Conservation (phyloP, 495 filamentous ascomycete genomes). For the Penicillium manginii region DNA sequence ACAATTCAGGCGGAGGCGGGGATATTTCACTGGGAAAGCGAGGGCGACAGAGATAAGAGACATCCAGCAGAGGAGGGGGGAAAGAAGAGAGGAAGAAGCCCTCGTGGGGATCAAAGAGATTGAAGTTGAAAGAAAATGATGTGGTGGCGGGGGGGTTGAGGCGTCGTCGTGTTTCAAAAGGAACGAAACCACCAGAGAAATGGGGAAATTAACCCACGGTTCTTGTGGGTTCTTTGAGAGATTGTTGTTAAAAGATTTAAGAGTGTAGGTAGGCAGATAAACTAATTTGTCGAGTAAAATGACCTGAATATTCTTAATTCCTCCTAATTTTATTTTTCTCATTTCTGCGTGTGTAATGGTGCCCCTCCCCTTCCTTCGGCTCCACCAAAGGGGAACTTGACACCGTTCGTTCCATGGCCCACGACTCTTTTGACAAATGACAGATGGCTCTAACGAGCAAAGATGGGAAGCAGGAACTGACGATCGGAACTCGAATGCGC, state of each 20-base stretch:
- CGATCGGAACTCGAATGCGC: not conserved
- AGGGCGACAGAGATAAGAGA: not conserved
- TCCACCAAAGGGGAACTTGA: slow-evolving; percentile 3
- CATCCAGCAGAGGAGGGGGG: not conserved
- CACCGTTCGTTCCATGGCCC: not conserved
- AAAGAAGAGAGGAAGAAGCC: not conserved
- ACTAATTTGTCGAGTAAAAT: not conserved
- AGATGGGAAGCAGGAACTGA: not conserved
- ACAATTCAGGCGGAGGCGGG: not conserved
- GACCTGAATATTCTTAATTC: not conserved
- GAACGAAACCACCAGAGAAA: not conserved
- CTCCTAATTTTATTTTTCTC: slow-evolving; percentile 3
- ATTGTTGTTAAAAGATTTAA: not conserved
- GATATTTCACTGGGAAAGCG: not conserved
- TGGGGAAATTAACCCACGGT: too few species aligned
- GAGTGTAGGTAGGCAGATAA: not conserved
- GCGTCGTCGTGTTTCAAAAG: slow-evolving; percentile 1
- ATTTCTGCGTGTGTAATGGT: too few species aligned
- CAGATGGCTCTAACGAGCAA: not conserved
- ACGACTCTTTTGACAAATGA: not conserved
- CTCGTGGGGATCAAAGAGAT: not conserved
- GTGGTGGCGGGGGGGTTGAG: not conserved
- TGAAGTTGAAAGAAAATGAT: not conserved
- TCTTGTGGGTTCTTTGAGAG: not conserved
- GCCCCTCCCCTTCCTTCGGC: not conserved